Conservation (phyloP, 306 rosid genomes). For the Begonia masoniana region DNA sequence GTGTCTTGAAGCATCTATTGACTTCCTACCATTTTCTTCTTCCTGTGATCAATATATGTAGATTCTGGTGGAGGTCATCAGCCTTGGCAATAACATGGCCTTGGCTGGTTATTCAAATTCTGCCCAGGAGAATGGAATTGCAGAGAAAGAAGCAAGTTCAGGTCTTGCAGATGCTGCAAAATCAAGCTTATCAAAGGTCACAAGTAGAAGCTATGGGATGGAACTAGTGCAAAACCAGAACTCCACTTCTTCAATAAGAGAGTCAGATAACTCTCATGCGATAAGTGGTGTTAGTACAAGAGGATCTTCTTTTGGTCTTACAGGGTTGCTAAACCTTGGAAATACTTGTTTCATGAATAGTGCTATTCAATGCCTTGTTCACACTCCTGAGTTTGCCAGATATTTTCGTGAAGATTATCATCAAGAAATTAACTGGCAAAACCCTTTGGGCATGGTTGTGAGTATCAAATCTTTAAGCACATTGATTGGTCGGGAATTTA, state of each 20-base stretch:
- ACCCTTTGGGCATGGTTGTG: conserved; percentile 98
- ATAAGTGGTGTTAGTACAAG: conserved; percentile 72
- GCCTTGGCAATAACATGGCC: conserved; percentile 36
- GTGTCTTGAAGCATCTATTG: conserved; percentile 8
- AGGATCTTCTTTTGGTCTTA: conserved; percentile 82
- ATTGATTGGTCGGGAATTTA: too few relatives aligned
- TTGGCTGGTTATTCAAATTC: conserved; percentile 28
- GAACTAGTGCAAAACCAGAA: conserved; percentile 52
- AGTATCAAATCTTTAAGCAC: conserved; percentile 30
- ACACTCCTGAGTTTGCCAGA: conserved; percentile 87
- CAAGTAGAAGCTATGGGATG: conserved; percentile 35
- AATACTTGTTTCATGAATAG: conserved; percentile 99
- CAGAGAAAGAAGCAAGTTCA: conserved; percentile 55
- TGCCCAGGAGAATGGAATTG: conserved; percentile 67
- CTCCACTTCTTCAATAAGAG: conserved; percentile 48
- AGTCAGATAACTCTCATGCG: conserved; percentile 46
- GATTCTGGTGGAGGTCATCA: conserved; percentile 91
- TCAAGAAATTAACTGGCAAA: conserved; percentile 83
- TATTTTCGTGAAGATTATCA: conserved; percentile 95
- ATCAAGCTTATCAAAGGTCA: conserved; percentile 60
- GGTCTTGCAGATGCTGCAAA: conserved; percentile 70
- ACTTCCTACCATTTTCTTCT: conserved; percentile 8
- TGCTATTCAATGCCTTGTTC: conserved; percentile 95
- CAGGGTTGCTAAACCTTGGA: conserved; percentile 91
- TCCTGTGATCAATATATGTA: conserved; percentile 26